Evolutionary conservation across 2,329 filamentous ascomycete genomes (phyloP).

Genomic region (Thielaviopsis ethacetica): DNA sequence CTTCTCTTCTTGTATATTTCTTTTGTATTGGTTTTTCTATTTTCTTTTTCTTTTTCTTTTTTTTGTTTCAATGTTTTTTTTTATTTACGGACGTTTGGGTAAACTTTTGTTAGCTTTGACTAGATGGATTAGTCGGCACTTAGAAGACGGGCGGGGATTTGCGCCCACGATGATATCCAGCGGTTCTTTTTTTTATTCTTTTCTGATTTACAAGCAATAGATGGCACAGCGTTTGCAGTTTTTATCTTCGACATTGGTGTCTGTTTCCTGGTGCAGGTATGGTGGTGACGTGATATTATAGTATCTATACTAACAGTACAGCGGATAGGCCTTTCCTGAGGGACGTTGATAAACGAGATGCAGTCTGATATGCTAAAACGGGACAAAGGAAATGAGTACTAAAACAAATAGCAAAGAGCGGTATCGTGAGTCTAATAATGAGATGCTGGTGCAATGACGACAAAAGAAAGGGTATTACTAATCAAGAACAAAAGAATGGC

Average conservation of each 20-base stretch:
- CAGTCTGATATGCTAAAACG: not conserved
- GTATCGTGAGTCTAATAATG: not conserved
- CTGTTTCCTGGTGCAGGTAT: no score
- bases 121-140: not conserved
- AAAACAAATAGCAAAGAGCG: not conserved
- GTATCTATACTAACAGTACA: not conserved
- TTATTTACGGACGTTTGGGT: not conserved
- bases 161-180: not conserved
- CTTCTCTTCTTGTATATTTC: not conserved
- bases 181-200: not conserved
- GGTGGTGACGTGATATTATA: not conserved
- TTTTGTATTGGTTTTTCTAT: conserved; percentile 1
- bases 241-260: not conserved
- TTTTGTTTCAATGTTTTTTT: not conserved
- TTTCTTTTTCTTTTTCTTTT: conserved; percentile 5
- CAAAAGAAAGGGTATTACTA: no score
- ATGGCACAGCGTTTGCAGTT: not conserved
- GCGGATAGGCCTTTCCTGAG: no score
- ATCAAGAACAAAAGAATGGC: no score
- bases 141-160: not conserved
- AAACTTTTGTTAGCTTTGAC: not conserved
- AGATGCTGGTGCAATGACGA: not conserved
- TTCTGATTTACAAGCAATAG: not conserved
- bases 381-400: not conserved
- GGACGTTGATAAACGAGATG: not conserved